These are phyloP conservation scores for Puccinia coronata DNA, from an alignment of 1,284 basidiomycete species.

Conservation along the genomic window DNA sequence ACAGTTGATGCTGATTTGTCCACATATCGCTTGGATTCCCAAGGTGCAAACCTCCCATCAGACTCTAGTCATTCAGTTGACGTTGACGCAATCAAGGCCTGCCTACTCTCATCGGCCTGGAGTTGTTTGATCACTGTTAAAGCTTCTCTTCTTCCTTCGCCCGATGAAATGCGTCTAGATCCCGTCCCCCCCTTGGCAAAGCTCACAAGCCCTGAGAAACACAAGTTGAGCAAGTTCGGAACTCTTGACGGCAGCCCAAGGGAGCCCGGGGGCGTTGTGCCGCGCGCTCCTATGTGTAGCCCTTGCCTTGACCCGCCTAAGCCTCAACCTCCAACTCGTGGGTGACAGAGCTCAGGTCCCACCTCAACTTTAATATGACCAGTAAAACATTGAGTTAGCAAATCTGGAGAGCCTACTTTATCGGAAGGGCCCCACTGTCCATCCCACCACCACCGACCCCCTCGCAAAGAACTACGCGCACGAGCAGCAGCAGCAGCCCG, in stretches of 20 bases:
- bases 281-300: too few relatives aligned
- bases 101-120: too few relatives aligned
- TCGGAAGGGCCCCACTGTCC: too few relatives aligned
- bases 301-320: background rate
- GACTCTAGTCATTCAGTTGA: background rate
- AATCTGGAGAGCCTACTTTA: too few relatives aligned
- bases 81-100: too few relatives aligned
- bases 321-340: slow-evolving; percentile 1
- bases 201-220: slow-evolving; percentile 35
- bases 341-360: background rate
- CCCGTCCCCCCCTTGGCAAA: slow-evolving; percentile 37
- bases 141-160: slow-evolving; percentile 37
- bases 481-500: background rate
- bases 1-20: background rate
- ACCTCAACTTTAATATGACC: background rate
- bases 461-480: background rate
- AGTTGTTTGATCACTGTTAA: slow-evolving; percentile 16
- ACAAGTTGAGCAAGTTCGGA: slow-evolving; percentile 22
- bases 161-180: slow-evolving; percentile 42
- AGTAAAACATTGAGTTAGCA: too few relatives aligned
- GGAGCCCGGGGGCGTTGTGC: slow-evolving; percentile 31
- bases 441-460: too few relatives aligned
- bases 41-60: background rate
- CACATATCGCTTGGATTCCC: background rate
- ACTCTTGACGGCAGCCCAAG: slow-evolving; percentile 37